Conservation (phyloP, 2,329 filamentous ascomycete species). For the Colletotrichum sansevieriae region DNA sequence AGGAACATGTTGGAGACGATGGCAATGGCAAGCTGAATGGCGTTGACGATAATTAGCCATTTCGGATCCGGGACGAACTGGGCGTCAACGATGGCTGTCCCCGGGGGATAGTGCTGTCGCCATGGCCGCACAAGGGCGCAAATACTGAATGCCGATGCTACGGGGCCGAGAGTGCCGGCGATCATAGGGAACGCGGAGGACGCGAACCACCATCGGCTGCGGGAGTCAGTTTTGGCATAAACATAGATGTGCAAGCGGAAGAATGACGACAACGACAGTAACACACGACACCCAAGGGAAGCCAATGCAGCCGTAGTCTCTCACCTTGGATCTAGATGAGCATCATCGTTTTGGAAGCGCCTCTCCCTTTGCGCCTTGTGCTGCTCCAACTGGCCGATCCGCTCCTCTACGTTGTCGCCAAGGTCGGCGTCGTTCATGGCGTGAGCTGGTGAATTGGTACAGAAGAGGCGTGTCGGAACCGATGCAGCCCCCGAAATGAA, state of each 20-base stretch:
- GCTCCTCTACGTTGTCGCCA: slow-evolving; percentile 53
- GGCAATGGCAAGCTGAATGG: slow-evolving; percentile 80
- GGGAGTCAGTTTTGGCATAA: slow-evolving; percentile 1
- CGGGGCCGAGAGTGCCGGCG: slow-evolving; percentile 85
- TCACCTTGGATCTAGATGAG: slow-evolving; percentile 61
- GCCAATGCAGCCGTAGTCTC: slow-evolving; percentile 25
- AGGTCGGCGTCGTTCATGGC: slow-evolving; percentile 59
- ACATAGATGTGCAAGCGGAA: neutral
- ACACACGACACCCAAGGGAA: neutral
- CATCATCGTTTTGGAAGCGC: slow-evolving; percentile 54
- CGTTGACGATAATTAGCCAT: slow-evolving; percentile 84
- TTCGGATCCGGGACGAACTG: slow-evolving; percentile 73
- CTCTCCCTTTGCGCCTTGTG: slow-evolving; percentile 44
- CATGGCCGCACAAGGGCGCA: slow-evolving; percentile 86
- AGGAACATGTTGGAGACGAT: slow-evolving; percentile 85
- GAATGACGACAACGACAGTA: neutral
- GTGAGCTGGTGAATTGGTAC: neutral
- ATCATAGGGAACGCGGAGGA: slow-evolving; percentile 80
- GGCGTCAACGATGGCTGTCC: slow-evolving; percentile 62
- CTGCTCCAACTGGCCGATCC: slow-evolving; percentile 48
- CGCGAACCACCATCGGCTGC: slow-evolving; percentile 73
- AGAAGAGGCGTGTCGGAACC: neutral
- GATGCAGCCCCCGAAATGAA: slow-evolving; percentile 9
- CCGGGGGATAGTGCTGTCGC: slow-evolving; percentile 70
- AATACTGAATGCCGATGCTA: slow-evolving; percentile 90